Conservation (phyloP, 1,284 basidiomycete species). For the Apiotrichum mycotoxinovorans region DNA sequence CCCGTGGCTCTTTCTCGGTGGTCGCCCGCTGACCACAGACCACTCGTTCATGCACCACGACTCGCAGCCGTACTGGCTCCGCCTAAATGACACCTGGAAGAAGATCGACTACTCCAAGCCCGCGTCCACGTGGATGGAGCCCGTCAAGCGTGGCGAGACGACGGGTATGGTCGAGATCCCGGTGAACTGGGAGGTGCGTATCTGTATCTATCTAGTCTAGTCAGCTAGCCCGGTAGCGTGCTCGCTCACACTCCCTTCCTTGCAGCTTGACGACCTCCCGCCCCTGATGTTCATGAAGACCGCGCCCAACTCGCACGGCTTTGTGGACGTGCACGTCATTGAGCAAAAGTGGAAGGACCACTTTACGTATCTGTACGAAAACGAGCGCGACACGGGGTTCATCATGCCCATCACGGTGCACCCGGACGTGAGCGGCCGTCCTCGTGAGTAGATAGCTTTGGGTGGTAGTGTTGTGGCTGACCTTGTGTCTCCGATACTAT, state of each 20-base stretch:
- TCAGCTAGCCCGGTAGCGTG: too few relatives aligned
- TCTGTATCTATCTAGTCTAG: too few relatives aligned
- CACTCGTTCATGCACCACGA: constrained; percentile 60
- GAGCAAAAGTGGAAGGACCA: constrained; percentile 74
- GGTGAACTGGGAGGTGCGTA: constrained; percentile 59
- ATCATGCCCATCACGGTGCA: constrained; percentile 73
- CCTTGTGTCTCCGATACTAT: too few relatives aligned
- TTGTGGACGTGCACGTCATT: constrained; percentile 65
- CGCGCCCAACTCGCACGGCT: constrained; percentile 64
- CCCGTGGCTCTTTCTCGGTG: too few relatives aligned
- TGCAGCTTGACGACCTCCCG: constrained; percentile 58
- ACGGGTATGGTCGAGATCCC: constrained; percentile 71
- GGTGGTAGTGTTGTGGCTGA: too few relatives aligned
- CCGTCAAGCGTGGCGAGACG: constrained; percentile 61
- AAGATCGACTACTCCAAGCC: constrained; percentile 65
- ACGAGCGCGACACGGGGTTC: constrained; percentile 49
- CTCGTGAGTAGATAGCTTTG: constrained; percentile 30
- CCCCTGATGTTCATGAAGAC: constrained; percentile 73
- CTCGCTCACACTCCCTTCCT: neutral
- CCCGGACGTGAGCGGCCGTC: constrained; percentile 63
- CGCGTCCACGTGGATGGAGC: constrained; percentile 72
- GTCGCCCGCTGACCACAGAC: too few relatives aligned
- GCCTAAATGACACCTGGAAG: constrained; percentile 67
- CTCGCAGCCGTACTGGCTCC: constrained; percentile 67
- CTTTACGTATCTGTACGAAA: constrained; percentile 63